Base-by-base conservation (phyloP, 352 stramenopile species). In the Phytophthora tubulina region DNA sequence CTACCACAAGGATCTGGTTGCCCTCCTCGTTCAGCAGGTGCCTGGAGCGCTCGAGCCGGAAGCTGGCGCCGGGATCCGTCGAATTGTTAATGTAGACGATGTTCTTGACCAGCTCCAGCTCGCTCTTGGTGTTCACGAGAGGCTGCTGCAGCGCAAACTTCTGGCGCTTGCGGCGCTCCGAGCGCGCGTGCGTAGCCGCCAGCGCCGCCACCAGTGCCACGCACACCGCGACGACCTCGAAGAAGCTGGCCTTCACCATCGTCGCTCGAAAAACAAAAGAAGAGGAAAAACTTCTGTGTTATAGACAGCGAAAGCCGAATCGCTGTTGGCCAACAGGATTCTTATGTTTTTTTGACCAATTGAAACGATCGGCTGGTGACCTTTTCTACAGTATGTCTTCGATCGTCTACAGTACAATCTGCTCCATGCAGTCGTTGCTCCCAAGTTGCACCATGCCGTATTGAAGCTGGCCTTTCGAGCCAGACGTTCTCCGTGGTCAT, bases 1-100 rank as follows among this genome's bases (percentile, higher is more conserved):
- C 95, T 31, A 98, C 89, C 39, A 98, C 87, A 36, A 96, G 83
- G 69, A 96, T 96, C 52, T 81, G 80, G 70, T 86, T 88, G 33
- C 81, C 74, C 30, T 89, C 81, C 10, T 88, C 81, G 50, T 85
- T 87, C 32, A 83, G 48, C 49, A 79, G 59, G 30, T 70, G 70
- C 46, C 66, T 72, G 2, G 63, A 72, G 11, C 75, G 81, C 57
- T 79, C 70, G 15, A 88, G 72, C 46, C 73, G 75, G 70, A 93
- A 91, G 57, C 53, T 76, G 49, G 55, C 42, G 31, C 52, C 53
- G 4, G 78, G 83, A 27, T 83, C 70, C 15, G 86, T 84, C 58
- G 79, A 79, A 51, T 90, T 89, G 79, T 93, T 89, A 69, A 95
- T 92, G 78, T 94, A 92, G 69, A 94, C 82, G 58, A 92, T 92